Percentiles rank a stretch among this genome's conserved stretches.
Conservation (phyloP, 2,329 filamentous ascomycete species). For the Colletotrichum limetticola region DNA sequence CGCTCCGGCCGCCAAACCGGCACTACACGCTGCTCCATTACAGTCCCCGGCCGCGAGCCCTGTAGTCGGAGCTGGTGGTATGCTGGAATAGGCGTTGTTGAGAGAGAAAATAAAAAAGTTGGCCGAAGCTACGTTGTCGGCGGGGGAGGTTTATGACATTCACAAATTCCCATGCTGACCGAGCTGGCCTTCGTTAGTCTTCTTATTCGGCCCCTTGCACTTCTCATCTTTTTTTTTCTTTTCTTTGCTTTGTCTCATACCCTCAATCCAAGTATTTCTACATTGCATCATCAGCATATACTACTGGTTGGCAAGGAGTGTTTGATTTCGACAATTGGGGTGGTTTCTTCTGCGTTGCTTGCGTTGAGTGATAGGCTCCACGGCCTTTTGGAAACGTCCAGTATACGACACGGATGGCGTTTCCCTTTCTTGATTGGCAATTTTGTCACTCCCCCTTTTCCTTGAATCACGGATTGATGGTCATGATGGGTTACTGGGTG, state of each 20-base stretch:
- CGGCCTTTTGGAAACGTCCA: slow-evolving; percentile 8
- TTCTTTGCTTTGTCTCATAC: slow-evolving; percentile 33
- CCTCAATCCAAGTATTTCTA: slow-evolving; percentile 34
- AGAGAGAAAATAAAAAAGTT: background rate
- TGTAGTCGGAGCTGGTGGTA: slow-evolving; percentile 8
- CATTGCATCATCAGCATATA: slow-evolving; percentile 31
- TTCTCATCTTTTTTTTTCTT: slow-evolving; percentile 6
- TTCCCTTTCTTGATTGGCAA: background rate
- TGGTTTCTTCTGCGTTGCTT: background rate
- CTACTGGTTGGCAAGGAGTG: slow-evolving; percentile 23
- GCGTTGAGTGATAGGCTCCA: background rate
- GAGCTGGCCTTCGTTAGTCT: slow-evolving; percentile 33
- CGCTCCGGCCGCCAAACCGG: slow-evolving; percentile 73
- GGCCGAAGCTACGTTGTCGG: slow-evolving; percentile 32
- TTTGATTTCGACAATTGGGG: background rate
- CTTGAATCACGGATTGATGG: background rate
- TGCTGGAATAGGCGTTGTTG: slow-evolving; percentile 1
- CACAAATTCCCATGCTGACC: slow-evolving; percentile 21
- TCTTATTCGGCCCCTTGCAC: background rate
- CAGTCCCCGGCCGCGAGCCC: slow-evolving; percentile 71
- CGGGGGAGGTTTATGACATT: slow-evolving; percentile 12
- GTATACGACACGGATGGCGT: slow-evolving; percentile 18
- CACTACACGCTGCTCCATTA: slow-evolving; percentile 86
- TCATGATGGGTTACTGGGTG: background rate
- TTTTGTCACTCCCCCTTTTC: background rate